Evolutionary conservation across 257 asterid species (phyloP).

Genomic region (Ajuga chamaepitys): DNA sequence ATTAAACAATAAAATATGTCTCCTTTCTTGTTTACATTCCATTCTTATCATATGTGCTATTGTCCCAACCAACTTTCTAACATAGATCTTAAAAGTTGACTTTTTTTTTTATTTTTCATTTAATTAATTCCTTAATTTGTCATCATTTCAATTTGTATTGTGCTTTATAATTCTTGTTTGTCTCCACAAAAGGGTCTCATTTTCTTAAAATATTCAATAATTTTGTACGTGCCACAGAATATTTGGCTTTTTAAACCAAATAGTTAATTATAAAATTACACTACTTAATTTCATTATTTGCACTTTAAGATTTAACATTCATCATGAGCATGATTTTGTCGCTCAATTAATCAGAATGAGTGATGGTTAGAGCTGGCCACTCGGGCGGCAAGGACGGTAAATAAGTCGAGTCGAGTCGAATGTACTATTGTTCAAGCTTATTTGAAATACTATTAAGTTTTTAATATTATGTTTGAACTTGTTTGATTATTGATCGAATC

Average conservation of each 20-base stretch:
- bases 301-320: background rate
- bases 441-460: no score
- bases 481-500: no score
- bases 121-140: background rate
- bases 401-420: no score
- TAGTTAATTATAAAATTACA: background rate
- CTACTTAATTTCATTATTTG: background rate
- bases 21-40: constrained; percentile 31
- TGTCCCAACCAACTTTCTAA: constrained; percentile 14
- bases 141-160: constrained; percentile 6
- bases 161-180: background rate
- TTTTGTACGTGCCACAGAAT: background rate
- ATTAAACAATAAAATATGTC: constrained; percentile 19
- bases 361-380: no score
- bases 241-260: background rate
- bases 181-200: background rate
- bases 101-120: background rate
- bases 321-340: constrained; percentile 12
- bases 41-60: constrained; percentile 18
- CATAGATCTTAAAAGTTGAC: background rate
- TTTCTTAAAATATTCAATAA: background rate
- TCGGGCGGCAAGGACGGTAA: no score
- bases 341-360: background rate
- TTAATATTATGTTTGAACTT: no score
- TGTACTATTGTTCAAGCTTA: no score